Evolutionary conservation across 1,284 basidiomycete genomes (phyloP), one percentile per base, ranked within the genome.

Genomic region (Cryptococcus sp.): DNA sequence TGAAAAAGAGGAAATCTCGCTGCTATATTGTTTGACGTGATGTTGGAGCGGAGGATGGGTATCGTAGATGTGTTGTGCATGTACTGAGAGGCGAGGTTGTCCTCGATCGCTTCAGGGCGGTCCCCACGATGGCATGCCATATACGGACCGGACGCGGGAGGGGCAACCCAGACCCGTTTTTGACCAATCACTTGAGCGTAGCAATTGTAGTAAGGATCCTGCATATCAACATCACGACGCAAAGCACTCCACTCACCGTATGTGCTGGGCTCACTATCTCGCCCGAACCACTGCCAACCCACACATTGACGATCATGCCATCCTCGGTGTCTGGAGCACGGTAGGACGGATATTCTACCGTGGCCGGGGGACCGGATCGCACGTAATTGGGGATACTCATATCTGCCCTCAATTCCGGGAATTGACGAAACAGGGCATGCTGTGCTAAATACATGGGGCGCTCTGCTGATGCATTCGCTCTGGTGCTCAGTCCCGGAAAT

Each of bases 141-240:
- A 49, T 73, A 76, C 0, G 74, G 50, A 1, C 78, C 75, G 16
- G 77, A 66, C 5, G 70, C 64, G 2, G 90, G 89, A 16, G 91
- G 87, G 0, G 91, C 90, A 31, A 97, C 77, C 91, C 93, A 97
- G n/a, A 97, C 81, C 4, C 85, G 87, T 73, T 97, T 98, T 14
- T 77, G 74, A 10, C 93, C 93, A 2, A 90, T 84, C 4, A 94
- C 82, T 78, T 98, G 93, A 0, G 85, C 90, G 71, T 89, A 98
- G 59, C 87, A 82, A 70, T 98, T 98, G 76, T 83, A 91, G 75
- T 85, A 96, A 0, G 92, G 92, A 69, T 98, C 94, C 89, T 92
- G 49, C 56, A 54, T 58, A 39, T 39, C 7, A 46, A 18, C 4
- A 45, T 39, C 25, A 48, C 4, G 43, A 16, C 24, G 10, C 32